phyloP scores from a whole-genome alignment of 2,329 filamentous ascomycete genomes.

The Colletotrichum sublineola region DNA sequence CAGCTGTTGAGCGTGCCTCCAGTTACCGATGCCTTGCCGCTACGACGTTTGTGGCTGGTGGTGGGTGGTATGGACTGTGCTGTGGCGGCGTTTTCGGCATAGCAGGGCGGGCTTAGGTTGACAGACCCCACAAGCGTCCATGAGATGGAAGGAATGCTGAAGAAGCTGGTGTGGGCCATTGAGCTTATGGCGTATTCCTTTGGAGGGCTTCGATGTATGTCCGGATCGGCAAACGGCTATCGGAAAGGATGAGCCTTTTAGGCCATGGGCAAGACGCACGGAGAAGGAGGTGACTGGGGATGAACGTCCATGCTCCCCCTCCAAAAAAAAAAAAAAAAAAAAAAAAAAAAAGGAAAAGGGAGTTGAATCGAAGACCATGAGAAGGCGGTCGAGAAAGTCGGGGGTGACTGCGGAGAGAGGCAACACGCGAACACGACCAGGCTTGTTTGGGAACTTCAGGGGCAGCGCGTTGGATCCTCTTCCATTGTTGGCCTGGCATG shows the following conservation, averaged over 20 bases:
- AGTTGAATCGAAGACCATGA: not conserved
- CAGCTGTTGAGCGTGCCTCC: not conserved
- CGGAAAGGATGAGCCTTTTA: slow-evolving; percentile 22
- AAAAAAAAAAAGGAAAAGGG: not conserved
- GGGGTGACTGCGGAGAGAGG: slow-evolving; percentile 31
- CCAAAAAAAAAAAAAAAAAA: too few species aligned
- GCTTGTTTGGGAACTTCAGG: not conserved
- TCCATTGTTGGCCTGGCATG: slow-evolving; percentile 34
- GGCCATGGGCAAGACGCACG: slow-evolving; percentile 34
- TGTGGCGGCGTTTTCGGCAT: slow-evolving; percentile 15
- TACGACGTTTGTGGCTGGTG: not conserved
- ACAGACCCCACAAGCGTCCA: slow-evolving; percentile 18
- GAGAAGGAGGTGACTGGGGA: slow-evolving; percentile 35
- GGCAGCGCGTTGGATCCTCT: slow-evolving; percentile 26
- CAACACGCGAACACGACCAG: slow-evolving; percentile 17
- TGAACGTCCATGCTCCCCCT: slow-evolving; percentile 8
- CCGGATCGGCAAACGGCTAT: slow-evolving; percentile 33
- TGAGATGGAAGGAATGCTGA: slow-evolving; percentile 1
- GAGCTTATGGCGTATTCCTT: slow-evolving; percentile 18
- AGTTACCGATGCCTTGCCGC: slow-evolving; percentile 2
- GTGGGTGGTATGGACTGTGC: not conserved
- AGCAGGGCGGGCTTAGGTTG: slow-evolving; percentile 11
- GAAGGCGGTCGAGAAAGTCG: slow-evolving; percentile 31
- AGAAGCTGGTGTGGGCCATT: slow-evolving; percentile 10
- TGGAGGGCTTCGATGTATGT: slow-evolving; percentile 25